Base-by-base conservation (phyloP, 2,329 filamentous ascomycete species). In the Parascedosporium putredinis region DNA sequence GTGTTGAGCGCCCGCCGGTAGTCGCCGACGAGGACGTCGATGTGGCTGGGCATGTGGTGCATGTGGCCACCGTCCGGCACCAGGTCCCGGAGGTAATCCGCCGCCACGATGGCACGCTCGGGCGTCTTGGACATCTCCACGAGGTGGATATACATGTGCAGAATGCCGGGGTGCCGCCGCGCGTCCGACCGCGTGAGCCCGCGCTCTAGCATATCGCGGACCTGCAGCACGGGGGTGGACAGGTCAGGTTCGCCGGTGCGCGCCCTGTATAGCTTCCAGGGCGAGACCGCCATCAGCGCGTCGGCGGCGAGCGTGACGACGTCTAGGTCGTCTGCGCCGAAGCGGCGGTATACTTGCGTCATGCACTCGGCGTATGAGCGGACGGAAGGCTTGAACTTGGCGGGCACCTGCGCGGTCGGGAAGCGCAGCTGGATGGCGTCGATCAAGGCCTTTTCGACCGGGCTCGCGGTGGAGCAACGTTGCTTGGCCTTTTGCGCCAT, bases 131-230 rank as follows among this genome's bases (percentile, higher is more conserved):
- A 88, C 84, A 88, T 88, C 59, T 89, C 85, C 71, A 87, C 84
- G 3, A 87, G 74, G 56, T 88, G 84, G 36, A 88, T 85, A 61
- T 89, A 89, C 27, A 88, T 65, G 60, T 90, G 86, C 4, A 88
- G 68, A 0, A 89, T 63, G 0, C 85, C 86, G 0, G 86, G 81
- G 57, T 93, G 86, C 5, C 67, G 56, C 4, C 69, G 61, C 1
- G 70, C 75, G 14, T 68, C 70, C 1, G 70, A 61, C 2, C 71
- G 67, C 1, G 63, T 58, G 16, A 90, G 64, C 0, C 79, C 80
- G 3, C 61, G 58, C 10, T 69, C 66, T 7, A 70, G 56, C 6
- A 65, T 57, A 45, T 56, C 53, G 10, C 52, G 23, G 3, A 54
- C 54, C 10, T 53, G 46, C 9, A 18, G 46, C 3, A 48, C 46